Base-by-base conservation (phyloP, 1,284 basidiomycete genomes). In the Inonotus hispidus region DNA sequence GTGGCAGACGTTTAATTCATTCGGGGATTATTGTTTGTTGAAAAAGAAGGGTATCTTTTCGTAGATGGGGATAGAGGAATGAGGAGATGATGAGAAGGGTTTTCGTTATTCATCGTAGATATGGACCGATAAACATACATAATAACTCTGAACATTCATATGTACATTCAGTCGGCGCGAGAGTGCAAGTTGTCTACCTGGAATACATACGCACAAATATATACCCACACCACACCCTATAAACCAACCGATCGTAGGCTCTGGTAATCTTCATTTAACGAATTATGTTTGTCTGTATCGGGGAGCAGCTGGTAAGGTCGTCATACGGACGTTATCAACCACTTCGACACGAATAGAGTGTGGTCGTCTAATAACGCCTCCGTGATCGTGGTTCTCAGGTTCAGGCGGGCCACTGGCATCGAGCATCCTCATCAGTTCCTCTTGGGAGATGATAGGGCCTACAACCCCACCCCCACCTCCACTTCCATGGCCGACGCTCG, bases 21-120 rank as follows among this genome's bases (percentile, higher is more conserved):
- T 77, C 70, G 88, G 88, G 1, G 87, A 90, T 64, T 89, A 86
- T 68, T 90, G 88, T 68, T 68, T 90, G 65, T 75, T 90, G 62
- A 83, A 74, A 69, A 85, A 88, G 63, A 75, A 68, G 50, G 50
- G 32, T 16, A 13, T 52, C 35, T 52, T 52, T 19, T 29, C 16
- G n/a, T 21, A 6, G 46, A 19, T 49, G 19, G 4, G 21, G 5
- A 13, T 3, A 4, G 14, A 45, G 14, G 14, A 5, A n/a, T 45
- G 14, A 21, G 25, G 14, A 4, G 10, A 32, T 54, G 52, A n/a
- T n/a, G n/a, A n/a, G n/a, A n/a, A n/a, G 25, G 21, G 52, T 35
- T 29, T 19, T 35, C 5, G 23, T 19, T 8, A 38, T 19, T 54
- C 37, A 29, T 13, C 37, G 19, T 54, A 10, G 37, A 35, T 29